phyloP scores from a whole-genome alignment of 1,284 basidiomycete genomes.

The Pseudozyma pruni region DNA sequence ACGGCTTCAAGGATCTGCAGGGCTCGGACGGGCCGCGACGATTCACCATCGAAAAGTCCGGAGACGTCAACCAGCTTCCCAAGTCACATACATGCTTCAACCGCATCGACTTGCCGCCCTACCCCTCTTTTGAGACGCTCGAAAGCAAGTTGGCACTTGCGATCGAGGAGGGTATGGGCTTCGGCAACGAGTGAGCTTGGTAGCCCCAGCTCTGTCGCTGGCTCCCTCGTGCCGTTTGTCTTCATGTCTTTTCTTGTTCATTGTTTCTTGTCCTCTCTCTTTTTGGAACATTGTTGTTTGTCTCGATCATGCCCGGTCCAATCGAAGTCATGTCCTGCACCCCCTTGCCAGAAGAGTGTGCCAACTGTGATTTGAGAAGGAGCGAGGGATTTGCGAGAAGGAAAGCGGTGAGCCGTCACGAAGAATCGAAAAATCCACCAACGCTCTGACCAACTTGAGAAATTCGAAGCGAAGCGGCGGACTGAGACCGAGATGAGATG shows the following conservation, averaged over 20 bases:
- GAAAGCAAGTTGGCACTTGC: constrained; percentile 66
- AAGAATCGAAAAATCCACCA: not conserved
- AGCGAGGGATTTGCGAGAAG: too few relatives aligned
- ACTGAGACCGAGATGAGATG: constrained; percentile 1
- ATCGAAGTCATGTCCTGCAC: too few relatives aligned
- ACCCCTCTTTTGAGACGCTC: constrained; percentile 60
- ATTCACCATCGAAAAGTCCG: constrained; percentile 67
- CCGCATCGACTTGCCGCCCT: constrained; percentile 67
- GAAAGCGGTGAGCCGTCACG: too few relatives aligned
- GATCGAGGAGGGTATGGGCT: constrained; percentile 66
- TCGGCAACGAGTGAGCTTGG: constrained; percentile 60
- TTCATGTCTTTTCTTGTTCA: not conserved
- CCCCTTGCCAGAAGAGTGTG: too few relatives aligned
- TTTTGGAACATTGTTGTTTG: too few relatives aligned
- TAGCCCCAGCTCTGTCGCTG: not conserved
- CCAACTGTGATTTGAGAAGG: too few relatives aligned
- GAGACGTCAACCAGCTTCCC: constrained; percentile 65
- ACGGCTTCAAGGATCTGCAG: constrained; percentile 98
- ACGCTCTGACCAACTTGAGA: constrained; percentile 35
- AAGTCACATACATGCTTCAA: constrained; percentile 68
- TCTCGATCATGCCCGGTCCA: not conserved
- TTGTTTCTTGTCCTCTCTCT: not conserved
- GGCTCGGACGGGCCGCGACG: constrained; percentile 87
- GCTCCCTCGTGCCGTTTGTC: not conserved
- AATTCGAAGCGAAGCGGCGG: constrained; percentile 2